Evolutionary conservation across 306 rosid species (phyloP), one percentile per base, ranked within the genome.

Genomic region (Urtica urens): DNA sequence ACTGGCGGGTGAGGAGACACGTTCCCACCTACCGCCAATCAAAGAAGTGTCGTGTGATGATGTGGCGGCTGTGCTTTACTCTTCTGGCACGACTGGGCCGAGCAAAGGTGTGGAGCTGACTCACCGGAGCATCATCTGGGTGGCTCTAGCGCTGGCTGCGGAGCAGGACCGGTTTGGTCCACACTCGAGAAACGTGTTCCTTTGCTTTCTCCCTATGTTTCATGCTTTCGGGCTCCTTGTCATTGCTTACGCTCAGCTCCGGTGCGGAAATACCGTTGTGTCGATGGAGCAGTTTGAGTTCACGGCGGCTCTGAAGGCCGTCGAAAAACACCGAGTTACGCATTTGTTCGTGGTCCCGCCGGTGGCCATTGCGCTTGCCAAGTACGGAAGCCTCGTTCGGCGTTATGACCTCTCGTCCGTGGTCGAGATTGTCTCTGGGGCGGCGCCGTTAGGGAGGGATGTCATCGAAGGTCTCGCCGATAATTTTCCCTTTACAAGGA

Each of bases 271-370:
- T 12, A n/a, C 78, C 3, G 60, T 83, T 21, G 77, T 87, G 35
- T 58, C 55, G 0, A 63, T 80, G 93, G 50, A 44, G 40, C 73
- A 54, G 27, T 83, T 87, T 33, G 72, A 73, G 48, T 48, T 83
- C 14, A 74, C 73, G 69, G 63, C 35, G 60, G 18, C 71, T 38
- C 29, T 87, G 60, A 69, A 28, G 70, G 72, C 69, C 0, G 54
- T 83, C 33, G 85, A 78, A 76, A 80, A 50, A 74, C 57, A 80
- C 17, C 71, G 49, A 58, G 86, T 83, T 38, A 78, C 81, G 12
- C 70, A 78, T 33, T 0, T 87, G 55, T 83, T 83, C 84, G 40
- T 78, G 10, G 96, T 83, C 75, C 96, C 94, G 50, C 94, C 96
- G 1, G 75, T 83, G 1, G 38, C 80, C 11, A 75, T 83, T 38